phyloP scores from a whole-genome alignment of 768 basidiomycete genomes.

The Leccinum fibrillosum region DNA sequence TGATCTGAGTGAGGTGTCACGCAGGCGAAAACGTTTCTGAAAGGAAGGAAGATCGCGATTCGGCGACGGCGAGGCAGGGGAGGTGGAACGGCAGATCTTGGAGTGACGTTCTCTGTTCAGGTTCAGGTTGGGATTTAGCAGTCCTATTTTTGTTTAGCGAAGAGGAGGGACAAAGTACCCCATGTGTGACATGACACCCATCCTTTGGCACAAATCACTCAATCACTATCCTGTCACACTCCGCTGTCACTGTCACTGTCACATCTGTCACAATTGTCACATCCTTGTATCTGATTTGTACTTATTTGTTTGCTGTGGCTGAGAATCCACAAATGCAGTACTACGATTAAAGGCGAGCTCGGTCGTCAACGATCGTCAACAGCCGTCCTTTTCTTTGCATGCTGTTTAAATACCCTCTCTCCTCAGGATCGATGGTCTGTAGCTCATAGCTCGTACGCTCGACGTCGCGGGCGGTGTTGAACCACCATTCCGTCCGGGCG shows the following conservation, averaged over 20 bases:
- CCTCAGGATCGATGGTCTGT: constrained; percentile 26
- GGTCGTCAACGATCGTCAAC: constrained; percentile 52
- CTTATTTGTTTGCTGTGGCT: constrained; percentile 27
- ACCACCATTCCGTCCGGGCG: constrained; percentile 37
- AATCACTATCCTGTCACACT: constrained; percentile 8
- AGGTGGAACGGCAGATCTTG: neutral
- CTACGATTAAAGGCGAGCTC: constrained; percentile 26
- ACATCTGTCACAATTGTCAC: constrained; percentile 1
- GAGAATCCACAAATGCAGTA: constrained; percentile 11
- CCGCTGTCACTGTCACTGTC: constrained; percentile 10
- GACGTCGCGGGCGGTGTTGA: constrained; percentile 56
- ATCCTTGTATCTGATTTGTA: constrained; percentile 7
- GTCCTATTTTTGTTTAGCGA: neutral
- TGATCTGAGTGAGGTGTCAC: constrained; percentile 20
- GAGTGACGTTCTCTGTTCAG: too few relatives aligned
- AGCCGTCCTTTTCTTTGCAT: constrained; percentile 36
- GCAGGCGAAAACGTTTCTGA: constrained; percentile 18
- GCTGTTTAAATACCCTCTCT: constrained; percentile 43
- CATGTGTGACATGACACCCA: neutral
- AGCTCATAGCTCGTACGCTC: constrained; percentile 48
- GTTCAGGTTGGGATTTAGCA: too few relatives aligned
- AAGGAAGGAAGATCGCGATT: neutral
- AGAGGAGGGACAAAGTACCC: constrained; percentile 9
- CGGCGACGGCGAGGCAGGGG: neutral
- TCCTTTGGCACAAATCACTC: constrained; percentile 34